Evolutionary conservation across 2,329 filamentous ascomycete genomes (phyloP), one percentile per base, ranked within the genome.

Genomic region (Colletotrichum musicola): DNA sequence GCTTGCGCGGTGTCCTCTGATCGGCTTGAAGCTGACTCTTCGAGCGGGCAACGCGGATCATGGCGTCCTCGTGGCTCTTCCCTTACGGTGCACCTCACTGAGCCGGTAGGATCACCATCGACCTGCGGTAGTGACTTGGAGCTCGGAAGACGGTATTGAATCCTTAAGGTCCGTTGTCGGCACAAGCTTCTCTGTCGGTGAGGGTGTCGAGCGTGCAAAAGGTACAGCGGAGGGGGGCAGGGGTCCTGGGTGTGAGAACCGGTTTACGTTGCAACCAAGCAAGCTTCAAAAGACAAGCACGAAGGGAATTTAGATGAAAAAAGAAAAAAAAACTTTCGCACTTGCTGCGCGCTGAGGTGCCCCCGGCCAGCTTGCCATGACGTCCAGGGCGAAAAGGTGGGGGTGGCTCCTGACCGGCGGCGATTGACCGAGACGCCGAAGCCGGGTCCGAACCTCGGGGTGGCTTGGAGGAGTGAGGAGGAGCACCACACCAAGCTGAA

Each of bases 381-480:
- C 66, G 66, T 69, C 62, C 30, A 61, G 22, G 22, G 50, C 16
- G 22, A 13, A 13, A 35, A 30, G 40, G 50, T 56, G 66, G 66
- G 54, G 66, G 55, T 46, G 46, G 30, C 49, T 50, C 16, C 27
- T 38, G 56, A 22, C 66, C 62, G 62, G 50, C 66, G 66, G 66
- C 66, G 62, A 66, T 38, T 51, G 50, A 47, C 66, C 66, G 62
- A 69, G 30, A 66, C 56, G 66, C 66, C 66, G 66, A 69, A 46
- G 50, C 66, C 66, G 66, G 66, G 66, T 55, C 62, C 66, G 66
- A 69, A 60, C 13, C 30, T 69, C 66, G 62, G 62, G 55, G 35
- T 53, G 56, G 56, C 56, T 59, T 50, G 56, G 42, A 49, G 56
- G 44, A 59, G 25, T 6, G 40, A 42, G 40, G 40, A 42, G 40